A percentile compares a stretch with the other conserved stretches of the same genome.
Conservation (phyloP, 148 eudicot genomes). For the Rhododendron griersonianum region DNA sequence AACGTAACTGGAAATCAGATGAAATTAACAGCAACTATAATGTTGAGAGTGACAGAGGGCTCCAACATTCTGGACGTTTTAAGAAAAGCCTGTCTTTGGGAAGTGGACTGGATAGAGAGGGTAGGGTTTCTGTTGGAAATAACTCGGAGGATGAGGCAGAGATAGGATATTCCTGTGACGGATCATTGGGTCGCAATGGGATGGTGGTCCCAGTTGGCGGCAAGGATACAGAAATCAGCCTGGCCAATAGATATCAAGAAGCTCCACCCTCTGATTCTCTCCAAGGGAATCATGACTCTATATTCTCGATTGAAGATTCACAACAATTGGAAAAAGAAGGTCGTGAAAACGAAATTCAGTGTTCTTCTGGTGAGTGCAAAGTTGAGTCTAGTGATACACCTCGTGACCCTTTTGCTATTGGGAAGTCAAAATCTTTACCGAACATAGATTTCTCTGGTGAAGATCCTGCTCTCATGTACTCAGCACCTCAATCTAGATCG, state of each 20-base stretch:
- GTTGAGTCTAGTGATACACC: constrained; percentile 27
- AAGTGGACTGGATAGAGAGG: constrained; percentile 50
- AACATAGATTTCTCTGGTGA: constrained; percentile 31
- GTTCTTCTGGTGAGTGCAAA: constrained; percentile 21
- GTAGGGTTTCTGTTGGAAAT: constrained; percentile 30
- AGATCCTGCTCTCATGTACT: constrained; percentile 6
- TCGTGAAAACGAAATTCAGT: constrained; percentile 20
- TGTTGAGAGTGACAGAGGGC: constrained; percentile 27
- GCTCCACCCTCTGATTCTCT: constrained; percentile 33
- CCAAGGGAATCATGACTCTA: constrained; percentile 33
- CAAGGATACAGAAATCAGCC: constrained; percentile 29
- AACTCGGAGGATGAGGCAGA: constrained; percentile 45
- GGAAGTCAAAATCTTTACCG: constrained; percentile 63
- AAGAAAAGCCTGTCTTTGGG: constrained; percentile 72
- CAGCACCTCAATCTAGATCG: constrained; percentile 35
- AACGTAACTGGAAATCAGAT: constrained; percentile 51
- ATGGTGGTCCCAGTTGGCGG: constrained; percentile 16
- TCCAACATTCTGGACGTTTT: constrained; percentile 22
- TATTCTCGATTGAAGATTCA: constrained; percentile 34
- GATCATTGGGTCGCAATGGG: constrained; percentile 30
- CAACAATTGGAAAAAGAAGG: constrained; percentile 32
- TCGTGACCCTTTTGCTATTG: constrained; percentile 26
- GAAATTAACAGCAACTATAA: constrained; percentile 35
- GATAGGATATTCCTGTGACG: constrained; percentile 37
- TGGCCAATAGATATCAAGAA: constrained; percentile 11